Percentiles rank a stretch among this genome's conserved stretches.
phyloP scores from a whole-genome alignment of 2,329 filamentous ascomycete species.

The Coniella vitis region DNA sequence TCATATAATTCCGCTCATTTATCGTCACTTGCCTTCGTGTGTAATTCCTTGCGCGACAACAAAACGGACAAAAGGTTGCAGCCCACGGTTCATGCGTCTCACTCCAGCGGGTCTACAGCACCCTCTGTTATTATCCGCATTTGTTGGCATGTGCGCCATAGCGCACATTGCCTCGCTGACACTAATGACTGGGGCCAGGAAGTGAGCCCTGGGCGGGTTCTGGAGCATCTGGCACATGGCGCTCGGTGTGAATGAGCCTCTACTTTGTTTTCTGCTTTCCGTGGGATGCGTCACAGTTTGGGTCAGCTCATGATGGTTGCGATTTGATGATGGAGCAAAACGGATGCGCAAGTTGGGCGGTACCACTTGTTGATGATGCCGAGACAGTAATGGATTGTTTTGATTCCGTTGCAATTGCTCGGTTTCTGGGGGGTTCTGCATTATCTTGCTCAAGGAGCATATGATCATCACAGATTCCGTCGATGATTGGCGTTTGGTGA shows the following conservation, averaged over 20 bases:
- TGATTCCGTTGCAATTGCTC: neutral
- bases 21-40: slow-evolving; percentile 4
- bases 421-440: neutral
- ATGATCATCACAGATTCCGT: neutral
- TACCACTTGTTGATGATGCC: neutral
- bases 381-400: neutral
- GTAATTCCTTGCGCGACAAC: neutral
- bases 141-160: too few species aligned
- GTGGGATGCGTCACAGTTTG: neutral
- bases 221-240: slow-evolving; percentile 1
- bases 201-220: slow-evolving; percentile 1
- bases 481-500: slow-evolving; percentile 4
- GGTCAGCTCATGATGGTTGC: neutral
- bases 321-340: slow-evolving; percentile 1
- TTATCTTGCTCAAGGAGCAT: neutral
- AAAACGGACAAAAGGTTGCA: neutral
- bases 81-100: slow-evolving; percentile 1
- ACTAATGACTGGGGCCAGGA: too few species aligned
- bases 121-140: too few species aligned
- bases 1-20: slow-evolving; percentile 17
- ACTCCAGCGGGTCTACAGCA: neutral
- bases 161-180: too few species aligned
- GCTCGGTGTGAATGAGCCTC: slow-evolving; percentile 2
- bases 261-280: neutral
- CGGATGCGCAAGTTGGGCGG: neutral